A percentile compares a stretch with the other conserved stretches of the same genome.
phyloP scores from a whole-genome alignment of 345 rosid species.

The Heritiera littoralis region DNA sequence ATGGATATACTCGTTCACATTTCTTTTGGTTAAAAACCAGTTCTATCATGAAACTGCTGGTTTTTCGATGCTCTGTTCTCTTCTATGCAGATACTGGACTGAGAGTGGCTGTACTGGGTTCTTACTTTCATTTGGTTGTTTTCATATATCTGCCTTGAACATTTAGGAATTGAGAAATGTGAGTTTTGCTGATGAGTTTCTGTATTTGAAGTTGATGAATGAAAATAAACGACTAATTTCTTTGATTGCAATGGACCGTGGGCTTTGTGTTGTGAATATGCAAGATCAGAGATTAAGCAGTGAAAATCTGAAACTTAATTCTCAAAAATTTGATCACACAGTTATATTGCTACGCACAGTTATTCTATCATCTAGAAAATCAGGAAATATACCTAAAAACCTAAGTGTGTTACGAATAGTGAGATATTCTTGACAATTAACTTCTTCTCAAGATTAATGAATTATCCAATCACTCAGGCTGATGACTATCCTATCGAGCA shows the following conservation, averaged over 20 bases:
- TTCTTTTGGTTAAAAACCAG: background rate
- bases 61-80: background rate
- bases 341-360: too few relatives aligned
- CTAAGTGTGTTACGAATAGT: too few relatives aligned
- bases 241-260: background rate
- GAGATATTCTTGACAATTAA: too few relatives aligned
- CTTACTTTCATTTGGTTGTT: background rate
- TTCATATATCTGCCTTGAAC: background rate
- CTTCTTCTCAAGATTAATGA: too few relatives aligned
- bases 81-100: background rate
- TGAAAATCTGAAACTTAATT: too few relatives aligned
- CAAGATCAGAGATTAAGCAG: too few relatives aligned
- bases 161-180: constrained; percentile 2
- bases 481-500: too few relatives aligned
- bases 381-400: too few relatives aligned
- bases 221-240: background rate
- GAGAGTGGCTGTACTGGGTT: background rate
- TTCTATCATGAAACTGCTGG: background rate
- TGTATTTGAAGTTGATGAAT: background rate
- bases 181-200: background rate
- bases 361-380: too few relatives aligned
- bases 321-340: too few relatives aligned
- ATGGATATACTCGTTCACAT: background rate
- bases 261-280: background rate
- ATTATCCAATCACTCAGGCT: too few relatives aligned